These are phyloP conservation scores for Thielaviopsis punctulata DNA, from an alignment of 2,329 filamentous ascomycete species.

Conservation along the genomic window DNA sequence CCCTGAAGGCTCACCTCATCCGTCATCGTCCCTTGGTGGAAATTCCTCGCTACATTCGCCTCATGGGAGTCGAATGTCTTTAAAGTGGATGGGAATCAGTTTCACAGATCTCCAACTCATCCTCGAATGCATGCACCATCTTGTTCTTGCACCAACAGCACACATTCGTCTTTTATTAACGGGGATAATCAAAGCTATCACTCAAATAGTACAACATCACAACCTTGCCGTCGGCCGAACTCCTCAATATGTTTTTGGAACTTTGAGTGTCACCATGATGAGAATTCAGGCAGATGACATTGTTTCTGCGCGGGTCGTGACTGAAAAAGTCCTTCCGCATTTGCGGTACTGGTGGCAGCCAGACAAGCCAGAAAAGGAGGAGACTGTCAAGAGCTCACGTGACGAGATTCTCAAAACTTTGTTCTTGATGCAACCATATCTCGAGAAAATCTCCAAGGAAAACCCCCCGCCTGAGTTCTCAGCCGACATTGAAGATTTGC, in stretches of 20 bases:
- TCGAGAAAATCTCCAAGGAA: constrained; percentile 37
- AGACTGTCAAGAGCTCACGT: constrained; percentile 44
- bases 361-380: constrained; percentile 44
- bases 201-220: constrained; percentile 40
- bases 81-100: constrained; percentile 11
- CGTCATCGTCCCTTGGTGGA: constrained; percentile 20
- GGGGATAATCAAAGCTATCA: not conserved
- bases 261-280: constrained; percentile 54
- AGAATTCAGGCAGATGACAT: constrained; percentile 52
- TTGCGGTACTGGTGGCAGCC: constrained; percentile 62
- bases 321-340: constrained; percentile 48
- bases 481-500: constrained; percentile 42
- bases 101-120: constrained; percentile 28
- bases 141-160: constrained; percentile 50
- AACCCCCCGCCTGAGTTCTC: constrained; percentile 21
- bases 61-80: constrained; percentile 2
- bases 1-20: constrained; percentile 27
- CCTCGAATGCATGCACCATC: constrained; percentile 45
- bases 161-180: constrained; percentile 27
- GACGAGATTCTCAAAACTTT: constrained; percentile 65
- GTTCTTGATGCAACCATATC: constrained; percentile 45
- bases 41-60: constrained; percentile 12
- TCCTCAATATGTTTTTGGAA: constrained; percentile 57
- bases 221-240: constrained; percentile 41
- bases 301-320: constrained; percentile 39